A percentile compares a stretch with the other conserved stretches of the same genome.
phyloP scores from a whole-genome alignment of 1,284 basidiomycete genomes.

The Coniophora puteana region DNA sequence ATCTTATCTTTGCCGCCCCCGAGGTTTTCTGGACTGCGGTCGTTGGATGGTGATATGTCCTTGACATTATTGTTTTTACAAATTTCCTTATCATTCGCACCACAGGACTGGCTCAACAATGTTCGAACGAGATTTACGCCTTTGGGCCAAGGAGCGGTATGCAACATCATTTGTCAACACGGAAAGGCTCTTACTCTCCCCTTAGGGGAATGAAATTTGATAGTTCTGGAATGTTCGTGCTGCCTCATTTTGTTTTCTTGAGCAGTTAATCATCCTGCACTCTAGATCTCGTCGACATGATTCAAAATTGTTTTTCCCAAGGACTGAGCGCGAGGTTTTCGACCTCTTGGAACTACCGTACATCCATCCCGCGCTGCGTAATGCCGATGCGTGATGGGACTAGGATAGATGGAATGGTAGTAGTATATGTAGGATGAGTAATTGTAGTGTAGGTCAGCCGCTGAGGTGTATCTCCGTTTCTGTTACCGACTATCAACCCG shows the following conservation, averaged over 20 bases:
- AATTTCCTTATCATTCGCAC: constrained; percentile 1
- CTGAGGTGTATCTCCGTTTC: no score
- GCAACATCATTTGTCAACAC: constrained; percentile 8
- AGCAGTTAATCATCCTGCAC: constrained; percentile 4
- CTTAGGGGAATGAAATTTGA: constrained; percentile 74
- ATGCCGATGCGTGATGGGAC: constrained; percentile 54
- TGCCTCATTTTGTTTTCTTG: constrained; percentile 9
- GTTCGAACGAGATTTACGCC: constrained; percentile 76
- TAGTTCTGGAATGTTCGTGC: constrained; percentile 67
- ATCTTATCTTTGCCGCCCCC: constrained; percentile 69
- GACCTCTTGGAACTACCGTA: constrained; percentile 63
- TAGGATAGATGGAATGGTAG: no score
- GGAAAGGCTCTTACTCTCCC: constrained; percentile 12
- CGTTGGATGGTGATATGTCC: constrained; percentile 59
- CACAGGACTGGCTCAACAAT: constrained; percentile 75
- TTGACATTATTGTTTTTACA: not conserved
- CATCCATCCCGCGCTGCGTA: constrained; percentile 65
- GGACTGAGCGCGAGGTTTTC: constrained; percentile 68
- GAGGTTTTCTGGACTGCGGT: constrained; percentile 76
- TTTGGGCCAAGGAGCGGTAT: constrained; percentile 65
- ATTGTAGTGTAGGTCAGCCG: no score
- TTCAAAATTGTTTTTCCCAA: constrained; percentile 53
- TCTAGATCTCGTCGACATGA: constrained; percentile 60
- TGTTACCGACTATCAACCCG: no score
- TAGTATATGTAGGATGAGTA: no score